Conservation (phyloP, 2,329 filamentous ascomycete species). For the Grosmannia huntii region DNA sequence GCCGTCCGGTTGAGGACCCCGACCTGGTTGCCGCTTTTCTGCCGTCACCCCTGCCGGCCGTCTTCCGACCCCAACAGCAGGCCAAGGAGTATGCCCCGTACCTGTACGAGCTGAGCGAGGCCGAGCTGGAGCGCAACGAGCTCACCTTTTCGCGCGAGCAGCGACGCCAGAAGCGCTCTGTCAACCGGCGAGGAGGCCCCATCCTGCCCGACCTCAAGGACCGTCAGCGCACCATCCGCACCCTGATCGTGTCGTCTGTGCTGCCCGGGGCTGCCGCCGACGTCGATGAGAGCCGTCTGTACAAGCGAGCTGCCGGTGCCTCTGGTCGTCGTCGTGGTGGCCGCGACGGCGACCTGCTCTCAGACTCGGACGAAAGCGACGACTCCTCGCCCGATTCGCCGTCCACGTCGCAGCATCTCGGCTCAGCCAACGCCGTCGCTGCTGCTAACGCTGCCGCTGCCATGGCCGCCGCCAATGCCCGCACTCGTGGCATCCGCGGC, state of each 20-base stretch:
- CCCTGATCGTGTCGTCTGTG: constrained; percentile 81
- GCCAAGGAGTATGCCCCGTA: constrained; percentile 92
- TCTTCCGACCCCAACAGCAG: constrained; percentile 83
- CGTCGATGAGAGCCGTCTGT: constrained; percentile 76
- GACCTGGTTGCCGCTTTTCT: constrained; percentile 80
- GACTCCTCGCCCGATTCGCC: constrained; percentile 82
- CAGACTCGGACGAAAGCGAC: constrained; percentile 85
- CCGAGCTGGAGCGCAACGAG: constrained; percentile 80
- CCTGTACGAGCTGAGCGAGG: constrained; percentile 85
- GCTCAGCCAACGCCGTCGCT: not conserved
- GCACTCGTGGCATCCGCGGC: constrained; percentile 79
- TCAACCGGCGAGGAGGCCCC: constrained; percentile 85
- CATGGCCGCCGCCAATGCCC: constrained; percentile 52
- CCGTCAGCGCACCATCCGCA: constrained; percentile 82
- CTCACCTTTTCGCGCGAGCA: constrained; percentile 89
- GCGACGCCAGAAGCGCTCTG: constrained; percentile 84
- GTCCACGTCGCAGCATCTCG: constrained; percentile 23
- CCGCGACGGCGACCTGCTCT: constrained; percentile 54
- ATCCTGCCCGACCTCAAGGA: constrained; percentile 94
- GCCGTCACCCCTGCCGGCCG: constrained; percentile 65
- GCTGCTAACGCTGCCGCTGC: constrained; percentile 46
- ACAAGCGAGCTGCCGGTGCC: constrained; percentile 59
- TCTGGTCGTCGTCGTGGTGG: constrained; percentile 38
- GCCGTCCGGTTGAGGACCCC: constrained; percentile 80
- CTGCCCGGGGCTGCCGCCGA: constrained; percentile 73